Conservation (phyloP, 176 grass and related monocot species). For the Zoysia pacifica region DNA sequence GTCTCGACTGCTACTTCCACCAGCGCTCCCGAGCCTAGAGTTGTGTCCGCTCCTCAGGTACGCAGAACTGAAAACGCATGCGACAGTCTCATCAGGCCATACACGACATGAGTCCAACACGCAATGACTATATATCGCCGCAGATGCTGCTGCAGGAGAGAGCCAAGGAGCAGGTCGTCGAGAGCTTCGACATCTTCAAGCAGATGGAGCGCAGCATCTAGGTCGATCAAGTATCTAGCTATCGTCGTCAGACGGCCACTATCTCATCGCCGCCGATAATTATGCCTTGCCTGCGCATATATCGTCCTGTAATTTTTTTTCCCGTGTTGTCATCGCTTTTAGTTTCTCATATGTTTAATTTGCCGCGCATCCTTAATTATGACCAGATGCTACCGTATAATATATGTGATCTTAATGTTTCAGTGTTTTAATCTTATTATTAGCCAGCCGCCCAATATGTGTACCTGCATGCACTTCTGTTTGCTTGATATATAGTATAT, state of each 20-base stretch:
- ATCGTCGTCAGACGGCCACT: conserved; percentile 17
- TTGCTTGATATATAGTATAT: no score
- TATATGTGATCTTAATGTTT: neutral
- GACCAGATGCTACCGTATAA: conserved; percentile 30
- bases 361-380: conserved; percentile 22
- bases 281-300: conserved; percentile 7
- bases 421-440: no score
- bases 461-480: no score
- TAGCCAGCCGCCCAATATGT: no score
- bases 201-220: conserved; percentile 76
- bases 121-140: neutral
- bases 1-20: conserved; percentile 66
- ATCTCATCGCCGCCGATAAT: conserved; percentile 10
- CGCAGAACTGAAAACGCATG: neutral
- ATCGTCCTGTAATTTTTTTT: conserved; percentile 21
- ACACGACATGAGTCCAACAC: neutral
- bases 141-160: conserved; percentile 54
- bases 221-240: conserved; percentile 17
- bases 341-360: conserved; percentile 6
- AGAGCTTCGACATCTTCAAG: conserved; percentile 92
- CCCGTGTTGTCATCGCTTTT: neutral
- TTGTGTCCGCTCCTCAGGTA: conserved; percentile 49
- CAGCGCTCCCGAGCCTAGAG: conserved; percentile 48
- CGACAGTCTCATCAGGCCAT: neutral
- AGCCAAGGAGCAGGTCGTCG: conserved; percentile 54